Conservation (phyloP, 2,329 filamentous ascomycete genomes). For the Trichoderma pleuroti region DNA sequence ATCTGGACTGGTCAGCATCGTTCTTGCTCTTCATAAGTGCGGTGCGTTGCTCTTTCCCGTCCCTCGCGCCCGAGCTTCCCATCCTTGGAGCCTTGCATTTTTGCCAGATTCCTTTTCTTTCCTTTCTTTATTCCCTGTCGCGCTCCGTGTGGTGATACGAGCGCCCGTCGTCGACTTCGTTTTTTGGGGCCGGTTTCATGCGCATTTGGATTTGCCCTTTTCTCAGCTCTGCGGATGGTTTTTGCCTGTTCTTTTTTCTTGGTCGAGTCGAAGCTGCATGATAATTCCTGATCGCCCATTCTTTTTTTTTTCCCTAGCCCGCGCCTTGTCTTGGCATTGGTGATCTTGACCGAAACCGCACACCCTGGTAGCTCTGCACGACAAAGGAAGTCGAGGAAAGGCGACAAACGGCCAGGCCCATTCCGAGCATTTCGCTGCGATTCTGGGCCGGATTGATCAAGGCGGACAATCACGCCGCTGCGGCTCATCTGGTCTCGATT, state of each 20-base stretch:
- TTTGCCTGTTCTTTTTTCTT: neutral
- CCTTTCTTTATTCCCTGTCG: neutral
- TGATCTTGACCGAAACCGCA: slow-evolving; percentile 2
- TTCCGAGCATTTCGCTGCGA: neutral
- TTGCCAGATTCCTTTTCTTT: slow-evolving; percentile 7
- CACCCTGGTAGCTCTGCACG: neutral
- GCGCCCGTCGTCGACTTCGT: neutral
- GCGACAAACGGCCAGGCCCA: neutral
- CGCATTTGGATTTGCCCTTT: neutral
- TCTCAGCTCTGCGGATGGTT: neutral
- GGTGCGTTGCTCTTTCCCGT: neutral
- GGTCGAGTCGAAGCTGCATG: neutral
- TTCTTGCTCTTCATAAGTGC: neutral
- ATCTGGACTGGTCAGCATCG: neutral
- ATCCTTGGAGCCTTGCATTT: neutral
- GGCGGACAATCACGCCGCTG: neutral
- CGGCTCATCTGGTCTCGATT: neutral
- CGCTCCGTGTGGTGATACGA: neutral
- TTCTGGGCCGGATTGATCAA: neutral
- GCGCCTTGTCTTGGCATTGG: slow-evolving; percentile 8
- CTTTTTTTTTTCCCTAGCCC: neutral
- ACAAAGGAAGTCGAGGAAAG: neutral
- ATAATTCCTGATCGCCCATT: neutral
- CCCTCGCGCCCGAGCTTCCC: neutral
- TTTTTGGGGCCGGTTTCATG: neutral